These are phyloP conservation scores for Ceratocystis eucalypticola DNA, from an alignment of 2,329 filamentous ascomycete species.

Conservation along the genomic window DNA sequence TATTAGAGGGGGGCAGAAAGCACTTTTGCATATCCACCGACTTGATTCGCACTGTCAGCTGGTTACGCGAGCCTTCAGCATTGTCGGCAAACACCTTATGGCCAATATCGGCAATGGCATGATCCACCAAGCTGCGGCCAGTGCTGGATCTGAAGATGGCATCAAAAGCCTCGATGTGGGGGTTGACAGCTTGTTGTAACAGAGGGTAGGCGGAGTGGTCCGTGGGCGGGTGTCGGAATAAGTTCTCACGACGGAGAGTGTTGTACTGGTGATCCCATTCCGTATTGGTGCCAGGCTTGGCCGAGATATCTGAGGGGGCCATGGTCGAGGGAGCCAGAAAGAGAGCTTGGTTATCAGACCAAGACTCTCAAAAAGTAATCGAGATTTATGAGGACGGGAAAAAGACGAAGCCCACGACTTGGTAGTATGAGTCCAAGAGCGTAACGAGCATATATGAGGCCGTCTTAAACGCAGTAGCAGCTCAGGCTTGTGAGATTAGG, in stretches of 20 bases:
- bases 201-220: slow-evolving; percentile 81
- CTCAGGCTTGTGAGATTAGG: background rate
- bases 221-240: slow-evolving; percentile 78
- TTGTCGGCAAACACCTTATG: slow-evolving; percentile 75
- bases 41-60: slow-evolving; percentile 62
- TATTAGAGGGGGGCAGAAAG: slow-evolving; percentile 66
- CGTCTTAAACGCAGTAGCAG: background rate
- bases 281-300: slow-evolving; percentile 40
- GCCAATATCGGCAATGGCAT: slow-evolving; percentile 77
- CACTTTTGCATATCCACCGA: slow-evolving; percentile 74
- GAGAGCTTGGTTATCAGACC: slow-evolving; percentile 9
- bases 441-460: background rate
- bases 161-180: slow-evolving; percentile 95
- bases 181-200: slow-evolving; percentile 71
- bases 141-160: slow-evolving; percentile 47
- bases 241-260: slow-evolving; percentile 69
- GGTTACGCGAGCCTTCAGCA: slow-evolving; percentile 51
- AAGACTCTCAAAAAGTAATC: background rate
- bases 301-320: slow-evolving; percentile 14
- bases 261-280: slow-evolving; percentile 79
- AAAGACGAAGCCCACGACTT: no score
- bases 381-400: background rate
- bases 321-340: slow-evolving; percentile 12
- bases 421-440: no score
- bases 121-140: slow-evolving; percentile 40